Conservation (phyloP, 257 asterid species). For the Perilla frutescens region DNA sequence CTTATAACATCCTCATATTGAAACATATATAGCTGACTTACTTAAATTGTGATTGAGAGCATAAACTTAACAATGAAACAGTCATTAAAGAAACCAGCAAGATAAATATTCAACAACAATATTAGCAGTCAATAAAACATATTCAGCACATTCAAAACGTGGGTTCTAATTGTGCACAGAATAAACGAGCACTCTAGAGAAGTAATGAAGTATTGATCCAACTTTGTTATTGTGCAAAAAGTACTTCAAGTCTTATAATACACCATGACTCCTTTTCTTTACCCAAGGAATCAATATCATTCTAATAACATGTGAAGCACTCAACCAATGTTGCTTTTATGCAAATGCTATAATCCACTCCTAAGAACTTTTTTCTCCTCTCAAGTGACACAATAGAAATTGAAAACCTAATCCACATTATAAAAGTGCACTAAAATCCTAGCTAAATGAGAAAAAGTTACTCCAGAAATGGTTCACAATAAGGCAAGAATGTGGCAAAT, state of each 20-base stretch:
- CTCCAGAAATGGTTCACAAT: constrained; percentile 6
- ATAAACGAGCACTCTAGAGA: constrained; percentile 10
- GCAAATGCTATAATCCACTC: constrained; percentile 27
- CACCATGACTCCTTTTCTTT: constrained; percentile 8
- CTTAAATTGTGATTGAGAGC: constrained; percentile 13
- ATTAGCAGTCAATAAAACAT: constrained; percentile 19
- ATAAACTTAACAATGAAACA: constrained; percentile 12
- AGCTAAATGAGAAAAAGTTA: constrained; percentile 17
- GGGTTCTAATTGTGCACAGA: not conserved
- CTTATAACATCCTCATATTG: not conserved
- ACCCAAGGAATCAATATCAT: constrained; percentile 26
- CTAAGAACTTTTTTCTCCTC: not conserved
- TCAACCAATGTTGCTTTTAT: not conserved
- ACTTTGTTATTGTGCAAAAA: constrained; percentile 6
- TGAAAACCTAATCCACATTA: not conserved
- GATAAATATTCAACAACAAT: not conserved
- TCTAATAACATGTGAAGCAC: constrained; percentile 21
- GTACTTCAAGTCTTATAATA: not conserved
- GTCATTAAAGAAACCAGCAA: constrained; percentile 29
- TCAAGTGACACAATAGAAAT: constrained; percentile 8
- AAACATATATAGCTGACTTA: constrained; percentile 14
- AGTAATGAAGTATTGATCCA: not conserved
- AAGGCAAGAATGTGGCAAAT: constrained; percentile 21
- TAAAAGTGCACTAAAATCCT: constrained; percentile 27
- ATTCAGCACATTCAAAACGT: constrained; percentile 22